Percentiles rank a stretch among this genome's conserved stretches.
phyloP scores from a whole-genome alignment of 352 stramenopile species.

The Phytophthora fragariaefolia region DNA sequence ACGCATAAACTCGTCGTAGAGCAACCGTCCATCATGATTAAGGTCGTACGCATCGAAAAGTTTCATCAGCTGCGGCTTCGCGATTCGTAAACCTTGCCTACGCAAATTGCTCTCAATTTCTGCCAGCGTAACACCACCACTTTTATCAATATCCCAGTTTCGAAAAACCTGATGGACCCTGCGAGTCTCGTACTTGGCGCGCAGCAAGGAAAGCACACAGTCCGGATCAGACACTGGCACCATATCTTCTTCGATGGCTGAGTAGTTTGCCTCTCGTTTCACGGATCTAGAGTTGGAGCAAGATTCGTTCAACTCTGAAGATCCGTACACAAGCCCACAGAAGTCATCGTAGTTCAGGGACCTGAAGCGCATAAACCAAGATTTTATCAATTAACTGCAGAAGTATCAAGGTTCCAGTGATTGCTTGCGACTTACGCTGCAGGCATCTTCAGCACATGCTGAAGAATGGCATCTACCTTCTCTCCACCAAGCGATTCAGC shows the following conservation, averaged over 20 bases:
- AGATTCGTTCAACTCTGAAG: conserved; percentile 3
- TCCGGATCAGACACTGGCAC: conserved; percentile 38
- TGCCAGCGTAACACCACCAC: conserved; percentile 47
- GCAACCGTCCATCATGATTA: conserved; percentile 47
- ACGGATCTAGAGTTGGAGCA: not conserved
- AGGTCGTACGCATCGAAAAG: conserved; percentile 50
- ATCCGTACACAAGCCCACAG: conserved; percentile 41
- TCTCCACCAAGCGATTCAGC: conserved; percentile 38
- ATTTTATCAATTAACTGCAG: not conserved
- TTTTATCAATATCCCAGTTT: conserved; percentile 68
- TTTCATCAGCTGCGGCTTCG: conserved; percentile 42
- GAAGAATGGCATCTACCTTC: conserved; percentile 47
- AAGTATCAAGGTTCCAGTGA: too few relatives aligned
- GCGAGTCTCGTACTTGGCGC: conserved; percentile 55
- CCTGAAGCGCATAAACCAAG: conserved; percentile 19
- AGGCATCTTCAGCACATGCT: conserved; percentile 43
- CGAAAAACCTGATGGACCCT: conserved; percentile 57
- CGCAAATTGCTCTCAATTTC: conserved; percentile 59
- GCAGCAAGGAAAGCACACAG: conserved; percentile 50
- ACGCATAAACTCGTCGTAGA: conserved; percentile 56
- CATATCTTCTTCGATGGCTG: conserved; percentile 13
- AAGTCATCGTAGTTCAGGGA: conserved; percentile 62
- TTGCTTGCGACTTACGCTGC: conserved; percentile 29
- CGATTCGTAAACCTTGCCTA: conserved; percentile 48
- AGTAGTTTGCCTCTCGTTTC: not conserved